Percentiles rank a stretch among this genome's conserved stretches.
Conservation (phyloP, 2,329 filamentous ascomycete genomes). For the Fusarium sublunatum region DNA sequence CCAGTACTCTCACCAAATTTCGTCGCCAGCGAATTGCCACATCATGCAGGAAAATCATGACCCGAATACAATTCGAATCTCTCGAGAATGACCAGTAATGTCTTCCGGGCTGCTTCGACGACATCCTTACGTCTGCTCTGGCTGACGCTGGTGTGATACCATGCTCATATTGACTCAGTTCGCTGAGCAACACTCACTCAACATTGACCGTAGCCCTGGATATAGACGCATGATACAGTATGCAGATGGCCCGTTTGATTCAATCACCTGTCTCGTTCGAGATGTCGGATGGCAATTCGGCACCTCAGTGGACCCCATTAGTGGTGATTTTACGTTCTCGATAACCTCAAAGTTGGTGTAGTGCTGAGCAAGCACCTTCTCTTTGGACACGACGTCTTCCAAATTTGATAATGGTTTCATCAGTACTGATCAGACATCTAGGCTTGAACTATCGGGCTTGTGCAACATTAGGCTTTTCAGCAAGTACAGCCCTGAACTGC, state of each 20-base stretch:
- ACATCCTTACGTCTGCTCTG: not conserved
- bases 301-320: rapidly evolving
- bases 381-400: not conserved
- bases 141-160: slow-evolving; percentile 15
- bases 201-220: not conserved
- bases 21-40: not conserved
- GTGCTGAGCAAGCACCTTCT: slow-evolving; percentile 7
- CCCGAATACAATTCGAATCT: not conserved
- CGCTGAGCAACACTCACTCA: not conserved
- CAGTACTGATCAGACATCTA: rapidly evolving
- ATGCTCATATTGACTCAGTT: slow-evolving; percentile 7
- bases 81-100: not conserved
- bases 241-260: not conserved
- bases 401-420: not conserved
- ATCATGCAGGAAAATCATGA: rapidly evolving
- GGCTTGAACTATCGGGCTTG: not conserved
- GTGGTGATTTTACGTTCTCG: slow-evolving; percentile 1
- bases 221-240: not conserved
- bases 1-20: not conserved
- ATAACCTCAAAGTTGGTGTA: not conserved
- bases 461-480: slow-evolving; percentile 8
- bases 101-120: not conserved
- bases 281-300: not conserved
- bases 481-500: not conserved
- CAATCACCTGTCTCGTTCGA: not conserved